phyloP scores from a whole-genome alignment of 1,284 basidiomycete species.

The Microbotryum saponariae region DNA sequence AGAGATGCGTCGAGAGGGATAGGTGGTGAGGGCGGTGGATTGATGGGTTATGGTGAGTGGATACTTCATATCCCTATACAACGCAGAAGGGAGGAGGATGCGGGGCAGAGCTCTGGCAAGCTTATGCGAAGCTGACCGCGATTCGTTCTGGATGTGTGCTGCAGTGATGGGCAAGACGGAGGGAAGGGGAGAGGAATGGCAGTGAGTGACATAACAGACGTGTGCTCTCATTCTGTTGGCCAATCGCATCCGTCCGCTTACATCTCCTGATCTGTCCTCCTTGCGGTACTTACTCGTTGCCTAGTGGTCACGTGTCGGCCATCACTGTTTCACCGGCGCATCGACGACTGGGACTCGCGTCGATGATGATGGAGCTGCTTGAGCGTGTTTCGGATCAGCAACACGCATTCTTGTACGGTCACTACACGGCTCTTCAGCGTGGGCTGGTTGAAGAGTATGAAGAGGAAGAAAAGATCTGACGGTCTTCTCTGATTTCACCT shows the following conservation, averaged over 20 bases:
- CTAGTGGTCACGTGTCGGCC: conserved; percentile 72
- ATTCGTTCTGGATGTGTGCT: neutral
- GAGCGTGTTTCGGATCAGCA: conserved; percentile 67
- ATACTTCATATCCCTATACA: too few species aligned
- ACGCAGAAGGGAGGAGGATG: too few species aligned
- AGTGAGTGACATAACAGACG: conserved; percentile 39
- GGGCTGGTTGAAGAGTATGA: neutral
- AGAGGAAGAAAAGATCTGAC: neutral
- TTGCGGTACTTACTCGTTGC: neutral
- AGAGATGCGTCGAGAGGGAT: conserved; percentile 63
- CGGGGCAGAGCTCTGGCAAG: neutral
- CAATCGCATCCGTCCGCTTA: conserved; percentile 7
- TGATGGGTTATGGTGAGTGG: conserved; percentile 71
- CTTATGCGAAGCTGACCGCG: neutral
- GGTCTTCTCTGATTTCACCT: neutral
- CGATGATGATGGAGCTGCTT: conserved; percentile 70
- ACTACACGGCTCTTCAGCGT: neutral
- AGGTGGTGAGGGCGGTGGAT: conserved; percentile 53
- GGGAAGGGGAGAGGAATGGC: conserved; percentile 63
- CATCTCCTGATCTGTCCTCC: neutral
- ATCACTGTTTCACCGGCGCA: conserved; percentile 86
- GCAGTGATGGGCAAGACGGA: conserved; percentile 80
- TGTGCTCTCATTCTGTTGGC: neutral
- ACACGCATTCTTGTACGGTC: conserved; percentile 29
- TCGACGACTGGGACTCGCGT: conserved; percentile 70